Conservation (phyloP, 129 eudicot genomes). For the Flaveria sonorensis region DNA sequence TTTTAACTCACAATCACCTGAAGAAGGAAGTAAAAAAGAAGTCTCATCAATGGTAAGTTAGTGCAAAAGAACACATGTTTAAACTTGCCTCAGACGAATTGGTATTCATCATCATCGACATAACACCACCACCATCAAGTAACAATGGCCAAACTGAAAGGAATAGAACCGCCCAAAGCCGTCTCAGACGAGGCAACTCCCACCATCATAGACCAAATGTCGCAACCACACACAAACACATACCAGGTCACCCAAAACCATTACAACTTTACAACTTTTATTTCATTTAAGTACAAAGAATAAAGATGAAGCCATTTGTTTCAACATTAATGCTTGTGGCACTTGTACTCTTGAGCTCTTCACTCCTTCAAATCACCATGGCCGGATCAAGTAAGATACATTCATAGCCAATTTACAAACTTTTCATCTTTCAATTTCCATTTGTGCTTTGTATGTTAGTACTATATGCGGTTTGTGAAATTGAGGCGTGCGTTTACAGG, state of each 20-base stretch:
- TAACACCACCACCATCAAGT: too few relatives aligned
- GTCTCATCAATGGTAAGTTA: too few relatives aligned
- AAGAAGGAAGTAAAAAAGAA: too few relatives aligned
- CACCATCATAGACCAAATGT: too few relatives aligned
- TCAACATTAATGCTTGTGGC: conserved; percentile 38
- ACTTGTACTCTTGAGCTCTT: conserved; percentile 47
- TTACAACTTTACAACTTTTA: not conserved
- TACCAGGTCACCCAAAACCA: conserved; percentile 14
- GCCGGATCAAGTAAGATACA: conserved; percentile 57
- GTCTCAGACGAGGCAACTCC: too few relatives aligned
- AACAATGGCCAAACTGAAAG: too few relatives aligned
- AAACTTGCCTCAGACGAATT: too few relatives aligned
- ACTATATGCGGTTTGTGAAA: conserved; percentile 1
- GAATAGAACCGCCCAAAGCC: too few relatives aligned
- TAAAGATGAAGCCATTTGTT: conserved; percentile 46
- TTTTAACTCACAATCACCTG: too few relatives aligned
- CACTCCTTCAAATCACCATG: conserved; percentile 45
- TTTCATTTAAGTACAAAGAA: not conserved
- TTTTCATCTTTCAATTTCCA: not conserved
- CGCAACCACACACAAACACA: conserved; percentile 25
- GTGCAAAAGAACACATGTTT: too few relatives aligned
- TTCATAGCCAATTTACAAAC: not conserved
- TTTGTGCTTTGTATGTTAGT: not conserved
- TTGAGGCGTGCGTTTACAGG: conserved; percentile 15
- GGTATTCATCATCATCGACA: too few relatives aligned